Base-by-base conservation (phyloP, 2,329 filamentous ascomycete species). In the Fusarium tupiense region DNA sequence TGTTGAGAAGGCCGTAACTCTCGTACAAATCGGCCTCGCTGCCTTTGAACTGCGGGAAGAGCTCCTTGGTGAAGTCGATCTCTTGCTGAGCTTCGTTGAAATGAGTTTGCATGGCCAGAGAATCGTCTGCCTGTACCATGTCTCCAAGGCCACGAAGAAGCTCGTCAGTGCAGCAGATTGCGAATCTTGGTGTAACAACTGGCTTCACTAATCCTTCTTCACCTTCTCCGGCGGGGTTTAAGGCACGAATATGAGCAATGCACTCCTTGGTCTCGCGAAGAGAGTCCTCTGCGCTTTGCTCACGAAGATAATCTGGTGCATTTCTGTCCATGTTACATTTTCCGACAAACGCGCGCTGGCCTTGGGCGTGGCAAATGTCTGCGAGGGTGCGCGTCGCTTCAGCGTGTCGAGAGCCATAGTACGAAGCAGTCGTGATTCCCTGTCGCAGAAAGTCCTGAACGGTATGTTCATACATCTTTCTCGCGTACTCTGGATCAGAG, bases 61-160 rank as follows among this genome's bases (percentile, higher is more conserved):
- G 20, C 3, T 46, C 38, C 8, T 43, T 64, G 9, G 67, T 69
- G 4, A 52, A 52, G 10, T 69, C 65, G 0, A 69, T 69, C 20
- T 69, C 67, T 31, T 69, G 67, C 20, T 69, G 67, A 5, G 67
- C 67, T 64, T 69, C 67, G 10, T 69, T 69, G 38, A 69, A 69
- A 14, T 69, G 67, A 1, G 67, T 69, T 17, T 69, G 67, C 33
- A 69, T 69, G 1, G 67, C 40, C 12, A 69, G 17, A 26, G 67
- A 46, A 50, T 57, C 29, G 5, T 69, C 67, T 1, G 65, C 14
- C 6, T 64, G 6, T 5, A 69, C 19, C 33, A 69, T 69, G 16
- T 69, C 19, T 11, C 67, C 67, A 19, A 69, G 67, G 1, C 58
- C 67, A 13, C 38, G 50, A 10, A 69, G 67, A 16, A 69, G 65